Evolutionary conservation across 2,329 filamentous ascomycete species (phyloP).

Genomic region (Leptographium lundbergii): DNA sequence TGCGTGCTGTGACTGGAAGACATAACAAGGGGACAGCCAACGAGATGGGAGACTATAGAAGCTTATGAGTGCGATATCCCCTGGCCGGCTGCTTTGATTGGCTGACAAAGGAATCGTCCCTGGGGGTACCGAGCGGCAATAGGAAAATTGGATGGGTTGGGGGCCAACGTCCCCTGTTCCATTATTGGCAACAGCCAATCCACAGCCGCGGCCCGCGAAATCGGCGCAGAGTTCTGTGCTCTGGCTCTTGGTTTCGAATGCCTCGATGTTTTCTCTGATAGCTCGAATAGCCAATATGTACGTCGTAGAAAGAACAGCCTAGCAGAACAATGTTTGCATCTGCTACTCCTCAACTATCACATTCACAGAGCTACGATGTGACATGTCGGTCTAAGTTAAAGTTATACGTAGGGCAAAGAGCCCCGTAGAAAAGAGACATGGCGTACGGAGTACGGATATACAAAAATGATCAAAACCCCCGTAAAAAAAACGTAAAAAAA

Average conservation of each 20-base stretch:
- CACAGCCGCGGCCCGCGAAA: neutral
- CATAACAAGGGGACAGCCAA: neutral
- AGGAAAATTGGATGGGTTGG: neutral
- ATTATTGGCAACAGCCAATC: neutral
- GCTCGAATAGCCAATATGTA: neutral
- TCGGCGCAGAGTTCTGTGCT: neutral
- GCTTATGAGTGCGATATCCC: neutral
- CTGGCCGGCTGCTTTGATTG: conserved; percentile 1
- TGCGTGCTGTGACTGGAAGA: neutral
- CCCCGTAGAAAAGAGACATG: neutral
- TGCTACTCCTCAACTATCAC: neutral
- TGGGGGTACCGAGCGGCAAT: neutral
- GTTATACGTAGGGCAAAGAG: neutral
- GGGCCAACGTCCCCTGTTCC: neutral
- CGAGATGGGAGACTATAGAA: neutral
- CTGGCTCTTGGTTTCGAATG: neutral
- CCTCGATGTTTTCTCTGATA: neutral
- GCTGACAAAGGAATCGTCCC: neutral
- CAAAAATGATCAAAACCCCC: no score
- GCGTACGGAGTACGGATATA: no score
- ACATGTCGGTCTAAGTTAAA: neutral
- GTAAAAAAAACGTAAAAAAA: no score
- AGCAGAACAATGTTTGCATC: neutral
- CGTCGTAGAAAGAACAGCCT: neutral
- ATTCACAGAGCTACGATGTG: neutral